A percentile compares a stretch with the other conserved stretches of the same genome.
Conservation (phyloP, 305 asterid genomes). For the Fraxinus paxiana region DNA sequence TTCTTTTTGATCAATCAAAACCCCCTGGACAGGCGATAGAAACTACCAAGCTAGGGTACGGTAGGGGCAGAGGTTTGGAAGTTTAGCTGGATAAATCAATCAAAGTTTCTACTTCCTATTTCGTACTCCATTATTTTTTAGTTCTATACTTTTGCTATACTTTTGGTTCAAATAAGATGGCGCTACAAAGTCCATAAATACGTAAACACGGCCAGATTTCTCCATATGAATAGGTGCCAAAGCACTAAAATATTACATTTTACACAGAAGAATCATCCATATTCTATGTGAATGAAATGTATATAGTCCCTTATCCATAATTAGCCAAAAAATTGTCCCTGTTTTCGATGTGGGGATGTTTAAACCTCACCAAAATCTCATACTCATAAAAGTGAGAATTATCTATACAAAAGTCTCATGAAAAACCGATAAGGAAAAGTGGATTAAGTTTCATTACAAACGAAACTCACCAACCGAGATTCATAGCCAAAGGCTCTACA, state of each 20-base stretch:
- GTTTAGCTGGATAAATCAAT: not conserved
- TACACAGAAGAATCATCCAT: not conserved
- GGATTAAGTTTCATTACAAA: slow-evolving; percentile 13
- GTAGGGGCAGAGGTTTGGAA: not conserved
- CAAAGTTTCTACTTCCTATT: not conserved
- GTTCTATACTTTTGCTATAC: not conserved
- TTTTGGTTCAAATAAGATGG: not conserved
- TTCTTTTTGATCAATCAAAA: no score
- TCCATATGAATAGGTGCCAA: not conserved
- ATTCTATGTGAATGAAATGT: not conserved
- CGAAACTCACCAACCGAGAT: slow-evolving; percentile 69
- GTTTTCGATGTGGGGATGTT: not conserved
- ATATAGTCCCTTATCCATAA: not conserved
- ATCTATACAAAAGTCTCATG: not conserved
- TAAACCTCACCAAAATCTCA: not conserved
- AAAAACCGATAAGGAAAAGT: slow-evolving; percentile 5
- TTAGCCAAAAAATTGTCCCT: not conserved
- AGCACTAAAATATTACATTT: not conserved
- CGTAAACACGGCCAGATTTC: not conserved
- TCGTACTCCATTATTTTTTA: not conserved
- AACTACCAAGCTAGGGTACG: no score
- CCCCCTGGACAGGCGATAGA: no score
- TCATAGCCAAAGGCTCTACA: slow-evolving; percentile 93
- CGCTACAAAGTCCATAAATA: not conserved
- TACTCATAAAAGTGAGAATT: not conserved